Conservation (phyloP, 2,329 filamentous ascomycete species). For the Aspergillus quadricinctus region DNA sequence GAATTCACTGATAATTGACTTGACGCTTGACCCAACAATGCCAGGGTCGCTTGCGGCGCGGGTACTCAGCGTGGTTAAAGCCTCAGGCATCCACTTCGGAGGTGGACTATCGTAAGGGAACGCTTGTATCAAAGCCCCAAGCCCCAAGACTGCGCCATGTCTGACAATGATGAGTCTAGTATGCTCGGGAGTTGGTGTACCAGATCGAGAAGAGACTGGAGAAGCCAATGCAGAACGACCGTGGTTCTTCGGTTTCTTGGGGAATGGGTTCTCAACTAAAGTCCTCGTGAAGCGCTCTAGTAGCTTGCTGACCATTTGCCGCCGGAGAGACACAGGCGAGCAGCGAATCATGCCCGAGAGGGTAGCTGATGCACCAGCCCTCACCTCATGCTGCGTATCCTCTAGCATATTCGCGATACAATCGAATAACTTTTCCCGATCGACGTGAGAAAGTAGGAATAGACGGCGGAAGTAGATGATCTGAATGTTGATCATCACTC, state of each 20-base stretch:
- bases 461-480: slow-evolving; percentile 96
- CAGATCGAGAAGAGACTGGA: slow-evolving; percentile 40
- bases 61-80: slow-evolving; percentile 77
- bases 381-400: slow-evolving; percentile 88
- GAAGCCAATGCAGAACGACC: slow-evolving; percentile 35
- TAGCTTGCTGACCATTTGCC: slow-evolving; percentile 69
- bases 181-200: slow-evolving; percentile 49
- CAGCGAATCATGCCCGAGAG: slow-evolving; percentile 97
- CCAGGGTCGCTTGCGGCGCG: slow-evolving; percentile 84
- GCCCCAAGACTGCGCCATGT: slow-evolving; percentile 85
- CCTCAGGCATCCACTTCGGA: slow-evolving; percentile 88
- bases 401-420: slow-evolving; percentile 95
- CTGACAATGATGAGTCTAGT: slow-evolving; percentile 75
- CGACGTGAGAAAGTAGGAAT: slow-evolving; percentile 71
- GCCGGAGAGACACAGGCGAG: slow-evolving; percentile 75
- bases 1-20: slow-evolving; percentile 90
- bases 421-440: slow-evolving; percentile 77
- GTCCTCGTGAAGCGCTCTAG: slow-evolving; percentile 74
- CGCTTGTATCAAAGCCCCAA: slow-evolving; percentile 87
- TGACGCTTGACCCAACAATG: slow-evolving; percentile 92
- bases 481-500: slow-evolving; percentile 96
- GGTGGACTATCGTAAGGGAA: slow-evolving; percentile 95
- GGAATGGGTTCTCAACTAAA: slow-evolving; percentile 80
- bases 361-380: slow-evolving; percentile 85
- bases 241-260: slow-evolving; percentile 54